Conservation (phyloP, 371 early-diverging fungal genomes). For the Lichtheimia hyalospora region DNA sequence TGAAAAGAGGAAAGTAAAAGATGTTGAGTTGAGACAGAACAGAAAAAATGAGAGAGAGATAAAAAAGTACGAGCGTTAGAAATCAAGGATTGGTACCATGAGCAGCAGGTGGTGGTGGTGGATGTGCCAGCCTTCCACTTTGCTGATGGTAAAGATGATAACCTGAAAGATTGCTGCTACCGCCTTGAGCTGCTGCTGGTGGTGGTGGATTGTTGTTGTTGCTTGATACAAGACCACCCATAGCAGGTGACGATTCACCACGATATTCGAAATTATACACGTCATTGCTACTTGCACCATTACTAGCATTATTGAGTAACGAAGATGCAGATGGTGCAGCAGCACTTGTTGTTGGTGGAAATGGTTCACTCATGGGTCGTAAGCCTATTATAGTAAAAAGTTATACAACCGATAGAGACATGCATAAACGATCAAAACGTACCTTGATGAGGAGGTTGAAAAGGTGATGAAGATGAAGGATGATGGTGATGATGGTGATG, state of each 20-base stretch:
- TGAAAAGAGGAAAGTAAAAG: too few species aligned
- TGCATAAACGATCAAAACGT: not conserved
- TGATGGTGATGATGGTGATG: constrained; percentile 5
- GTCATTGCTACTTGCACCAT: not conserved
- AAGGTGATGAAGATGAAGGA: constrained; percentile 2
- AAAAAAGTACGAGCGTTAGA: too few species aligned
- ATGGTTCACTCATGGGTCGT: constrained; percentile 8
- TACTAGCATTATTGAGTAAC: not conserved
- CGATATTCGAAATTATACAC: constrained; percentile 14
- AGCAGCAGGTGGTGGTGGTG: too few species aligned
- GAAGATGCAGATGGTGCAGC: not conserved
- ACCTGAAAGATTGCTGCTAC: constrained; percentile 8
- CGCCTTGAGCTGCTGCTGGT: not conserved
- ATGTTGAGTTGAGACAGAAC: too few species aligned
- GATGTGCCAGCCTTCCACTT: not conserved
- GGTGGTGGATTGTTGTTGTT: not conserved
- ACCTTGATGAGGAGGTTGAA: not conserved
- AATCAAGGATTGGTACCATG: too few species aligned
- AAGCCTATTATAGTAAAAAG: constrained; percentile 1
- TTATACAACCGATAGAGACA: not conserved
- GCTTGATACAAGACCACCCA: constrained; percentile 5
- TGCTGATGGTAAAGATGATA: constrained; percentile 17
- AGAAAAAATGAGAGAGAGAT: too few species aligned
- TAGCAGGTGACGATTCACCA: constrained; percentile 1
- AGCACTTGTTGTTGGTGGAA: not conserved